Evolutionary conservation across 352 stramenopile species (phyloP).

Genomic region (Phytophthora syringae): DNA sequence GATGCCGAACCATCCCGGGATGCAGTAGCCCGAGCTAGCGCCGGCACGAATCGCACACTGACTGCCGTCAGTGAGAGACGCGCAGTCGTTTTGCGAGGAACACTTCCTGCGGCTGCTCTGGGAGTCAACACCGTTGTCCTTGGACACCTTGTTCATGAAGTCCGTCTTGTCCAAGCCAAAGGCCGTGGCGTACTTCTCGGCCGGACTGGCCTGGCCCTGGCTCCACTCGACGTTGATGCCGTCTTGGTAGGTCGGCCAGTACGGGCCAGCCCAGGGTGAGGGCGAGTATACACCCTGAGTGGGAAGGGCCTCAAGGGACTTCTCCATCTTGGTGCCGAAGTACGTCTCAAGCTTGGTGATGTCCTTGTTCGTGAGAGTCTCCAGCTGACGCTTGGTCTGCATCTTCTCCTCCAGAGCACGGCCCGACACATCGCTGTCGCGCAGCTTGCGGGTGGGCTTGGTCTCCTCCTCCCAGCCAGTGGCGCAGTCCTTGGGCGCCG

Average conservation of each 20-base stretch:
- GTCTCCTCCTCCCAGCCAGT: slow-evolving; percentile 22
- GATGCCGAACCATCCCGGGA: slow-evolving; percentile 47
- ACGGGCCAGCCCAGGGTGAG: slow-evolving; percentile 27
- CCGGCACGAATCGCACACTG: slow-evolving; percentile 36
- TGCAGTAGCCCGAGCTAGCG: slow-evolving; percentile 46
- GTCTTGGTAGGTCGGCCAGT: slow-evolving; percentile 64
- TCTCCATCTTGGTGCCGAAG: slow-evolving; percentile 19
- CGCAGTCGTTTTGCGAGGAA: slow-evolving; percentile 38
- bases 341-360: slow-evolving; percentile 25
- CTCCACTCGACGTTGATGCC: slow-evolving; percentile 57
- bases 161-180: slow-evolving; percentile 37
- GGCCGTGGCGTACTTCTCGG: slow-evolving; percentile 47
- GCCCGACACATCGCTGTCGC: slow-evolving; percentile 18
- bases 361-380: slow-evolving; percentile 22
- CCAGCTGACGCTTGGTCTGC: slow-evolving; percentile 11
- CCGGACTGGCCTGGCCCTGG: slow-evolving; percentile 24
- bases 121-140: slow-evolving; percentile 33
- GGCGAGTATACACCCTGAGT: slow-evolving; percentile 14
- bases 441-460: slow-evolving; percentile 28
- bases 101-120: slow-evolving; percentile 29
- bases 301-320: slow-evolving; percentile 14
- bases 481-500: slow-evolving; percentile 18
- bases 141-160: slow-evolving; percentile 44
- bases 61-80: slow-evolving; percentile 35
- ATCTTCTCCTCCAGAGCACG: slow-evolving; percentile 18